These are phyloP conservation scores for Fomitopsis pulvina DNA, from an alignment of 768 basidiomycete genomes.

Conservation along the genomic window DNA sequence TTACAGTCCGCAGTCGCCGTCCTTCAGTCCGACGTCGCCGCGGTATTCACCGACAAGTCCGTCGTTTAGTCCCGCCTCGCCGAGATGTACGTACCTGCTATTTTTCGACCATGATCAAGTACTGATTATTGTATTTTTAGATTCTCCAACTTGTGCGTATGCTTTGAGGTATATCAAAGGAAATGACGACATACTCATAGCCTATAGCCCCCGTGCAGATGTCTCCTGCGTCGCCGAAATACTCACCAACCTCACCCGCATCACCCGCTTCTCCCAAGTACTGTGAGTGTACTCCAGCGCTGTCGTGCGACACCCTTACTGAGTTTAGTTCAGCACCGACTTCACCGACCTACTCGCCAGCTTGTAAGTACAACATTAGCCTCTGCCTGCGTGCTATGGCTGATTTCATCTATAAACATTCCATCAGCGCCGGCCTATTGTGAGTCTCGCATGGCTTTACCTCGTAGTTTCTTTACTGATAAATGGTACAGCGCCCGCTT, in stretches of 20 bases:
- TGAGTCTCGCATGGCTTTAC: slow-evolving; percentile 30
- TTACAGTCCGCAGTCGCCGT: slow-evolving; percentile 86
- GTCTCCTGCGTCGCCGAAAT: slow-evolving; percentile 88
- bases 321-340: slow-evolving; percentile 56
- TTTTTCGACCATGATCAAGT: slow-evolving; percentile 11
- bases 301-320: neutral
- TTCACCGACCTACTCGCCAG: slow-evolving; percentile 83
- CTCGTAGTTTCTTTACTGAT: slow-evolving; percentile 9
- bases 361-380: slow-evolving; percentile 48
- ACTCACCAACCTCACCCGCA: slow-evolving; percentile 91
- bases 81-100: slow-evolving; percentile 56
- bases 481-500: slow-evolving; percentile 57
- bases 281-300: slow-evolving; percentile 43
- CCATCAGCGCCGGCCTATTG: slow-evolving; percentile 71
- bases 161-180: slow-evolving; percentile 2
- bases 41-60: slow-evolving; percentile 87
- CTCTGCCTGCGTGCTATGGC: neutral
- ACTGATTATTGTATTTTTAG: slow-evolving; percentile 28
- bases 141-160: slow-evolving; percentile 69
- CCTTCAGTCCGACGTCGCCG: slow-evolving; percentile 86
- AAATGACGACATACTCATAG: slow-evolving; percentile 21
- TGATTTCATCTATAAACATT: neutral
- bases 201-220: slow-evolving; percentile 64
- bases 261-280: slow-evolving; percentile 92
- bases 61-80: slow-evolving; percentile 91